These are phyloP conservation scores for Paraphysoderma sedebokerense DNA, from an alignment of 371 early-diverging fungal genomes.

Conservation along the genomic window DNA sequence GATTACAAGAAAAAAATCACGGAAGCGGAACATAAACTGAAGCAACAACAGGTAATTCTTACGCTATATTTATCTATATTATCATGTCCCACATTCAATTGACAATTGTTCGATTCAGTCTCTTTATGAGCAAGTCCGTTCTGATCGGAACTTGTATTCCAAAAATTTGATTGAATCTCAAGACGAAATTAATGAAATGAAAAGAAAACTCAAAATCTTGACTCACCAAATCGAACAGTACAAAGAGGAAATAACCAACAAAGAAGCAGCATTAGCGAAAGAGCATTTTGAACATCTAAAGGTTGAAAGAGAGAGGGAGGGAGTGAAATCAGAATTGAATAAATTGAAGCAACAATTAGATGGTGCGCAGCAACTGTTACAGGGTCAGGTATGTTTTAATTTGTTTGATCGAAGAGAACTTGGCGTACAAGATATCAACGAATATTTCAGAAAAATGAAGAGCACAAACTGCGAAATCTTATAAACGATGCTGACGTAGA, in stretches of 20 bases:
- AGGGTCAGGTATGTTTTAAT: slow-evolving; percentile 12
- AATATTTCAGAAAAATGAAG: slow-evolving; percentile 14
- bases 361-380: slow-evolving; percentile 18
- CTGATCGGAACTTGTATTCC: slow-evolving; percentile 19
- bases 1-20: slow-evolving; percentile 17
- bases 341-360: slow-evolving; percentile 23
- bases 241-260: slow-evolving; percentile 16
- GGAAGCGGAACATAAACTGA: slow-evolving; percentile 15
- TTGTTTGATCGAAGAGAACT: too few species aligned
- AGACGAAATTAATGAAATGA: slow-evolving; percentile 15
- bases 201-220: slow-evolving; percentile 18
- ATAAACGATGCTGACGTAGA: slow-evolving; percentile 26
- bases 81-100: not conserved
- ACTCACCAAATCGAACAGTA: slow-evolving; percentile 19
- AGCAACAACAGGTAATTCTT: slow-evolving; percentile 18
- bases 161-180: slow-evolving; percentile 18
- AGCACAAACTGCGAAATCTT: slow-evolving; percentile 27
- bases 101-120: slow-evolving; percentile 3
- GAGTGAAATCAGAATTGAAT: slow-evolving; percentile 16
- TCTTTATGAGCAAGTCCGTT: slow-evolving; percentile 17
- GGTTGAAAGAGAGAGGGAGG: slow-evolving; percentile 31
- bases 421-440: not conserved
- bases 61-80: too few species aligned
- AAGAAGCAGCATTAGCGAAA: slow-evolving; percentile 20
- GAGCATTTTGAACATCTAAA: slow-evolving; percentile 25